Evolutionary conservation across 768 basidiomycete genomes (phyloP), one percentile per base, ranked within the genome.

Genomic region (Scleroderma citrinum): DNA sequence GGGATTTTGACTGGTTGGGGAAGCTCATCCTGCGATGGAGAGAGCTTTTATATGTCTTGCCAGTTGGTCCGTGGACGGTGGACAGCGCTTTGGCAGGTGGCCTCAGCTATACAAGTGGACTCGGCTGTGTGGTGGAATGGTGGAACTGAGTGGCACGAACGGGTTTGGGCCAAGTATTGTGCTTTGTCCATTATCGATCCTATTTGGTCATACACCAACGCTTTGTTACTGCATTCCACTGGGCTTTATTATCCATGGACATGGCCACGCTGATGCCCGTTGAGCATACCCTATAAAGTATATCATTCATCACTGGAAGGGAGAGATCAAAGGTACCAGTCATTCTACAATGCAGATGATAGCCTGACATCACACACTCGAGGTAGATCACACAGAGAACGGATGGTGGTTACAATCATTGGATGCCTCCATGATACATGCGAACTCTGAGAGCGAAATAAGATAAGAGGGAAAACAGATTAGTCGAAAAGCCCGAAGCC

Each of bases 401-500:
- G n/a, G n/a, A 13, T 35, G 34, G 5, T 35, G 34, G 34, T 35
- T 35, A 35, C 43, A 44, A 44, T 32, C 43, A 34, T 44, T 44
- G 43, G 43, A 20, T 44, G 43, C 30, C 17, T 44, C 43, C 19
- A 32, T 44, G 43, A 34, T 44, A 44, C 43, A 44, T 44, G 30
- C 43, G 21, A 17, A 31, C 39, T 41, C 34, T 19, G 43, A 29
- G 45, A 42, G 26, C 20, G 29, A 40, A 68, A 68, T 64, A 64
- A 58, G 48, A 59, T 66, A 46, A 49, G 31, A 32, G 34, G 29
- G 32, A 61, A 48, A 56, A 59, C 53, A 60, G 59, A 71, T 78
- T 77, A 93, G 74, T 94, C 91, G 84, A 95, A 95, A 55, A 95
- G 81, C 75, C 92, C 91, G 80, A 95, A 93, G 77, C 92, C 92